Base-by-base conservation (phyloP, 306 rosid species). In the Benincasa hispida region DNA sequence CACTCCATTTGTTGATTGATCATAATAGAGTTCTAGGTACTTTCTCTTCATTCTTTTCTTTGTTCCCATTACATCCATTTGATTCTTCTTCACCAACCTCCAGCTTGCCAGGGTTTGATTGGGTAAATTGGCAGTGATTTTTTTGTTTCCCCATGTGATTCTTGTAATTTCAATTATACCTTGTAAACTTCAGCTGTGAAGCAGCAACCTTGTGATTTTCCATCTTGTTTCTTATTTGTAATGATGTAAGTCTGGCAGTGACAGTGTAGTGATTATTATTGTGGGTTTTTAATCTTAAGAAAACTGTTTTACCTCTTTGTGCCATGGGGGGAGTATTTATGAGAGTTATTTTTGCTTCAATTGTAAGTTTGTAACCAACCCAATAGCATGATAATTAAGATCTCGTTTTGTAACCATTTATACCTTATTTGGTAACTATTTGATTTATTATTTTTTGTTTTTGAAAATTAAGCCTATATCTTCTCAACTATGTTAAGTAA, bases 1-100 rank as follows among this genome's bases (percentile, higher is more conserved):
- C 76, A 83, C 82, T 86, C 76, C 76, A 84, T 85, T 74, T 79
- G 72, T 84, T 85, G 83, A 81, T 87, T 81, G 88, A 74, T 87
- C 34, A 69, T 17, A 5, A 50, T 68, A 72, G 82, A 82, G 82
- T 77, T 60, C 74, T 83, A 81, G 84, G 82, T 77, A 68, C 72
- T 80, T 55, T 76, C 54, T 81, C 78, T 78, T 76, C 82, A 69
- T 80, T 77, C 57, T 79, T 80, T 82, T 86, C 75, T 55, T 63
- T 11, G 3, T 54, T 74, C 75, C 78, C 80, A 82, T 91, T 93
- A 82, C 81, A 79, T 83, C 82, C 58, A 80, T 81, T 74, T 82
- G 79, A 80, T 88, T 94, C 81, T 85, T 85, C 67, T 42, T 81
- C 90, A 84, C 83, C 80, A 82, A 80, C 72, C 79, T 63, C 55